Evolutionary conservation across 192 early-diverging fungal species (phyloP), one percentile per base, ranked within the genome.

Genomic region (Cladochytrium replicatum): DNA sequence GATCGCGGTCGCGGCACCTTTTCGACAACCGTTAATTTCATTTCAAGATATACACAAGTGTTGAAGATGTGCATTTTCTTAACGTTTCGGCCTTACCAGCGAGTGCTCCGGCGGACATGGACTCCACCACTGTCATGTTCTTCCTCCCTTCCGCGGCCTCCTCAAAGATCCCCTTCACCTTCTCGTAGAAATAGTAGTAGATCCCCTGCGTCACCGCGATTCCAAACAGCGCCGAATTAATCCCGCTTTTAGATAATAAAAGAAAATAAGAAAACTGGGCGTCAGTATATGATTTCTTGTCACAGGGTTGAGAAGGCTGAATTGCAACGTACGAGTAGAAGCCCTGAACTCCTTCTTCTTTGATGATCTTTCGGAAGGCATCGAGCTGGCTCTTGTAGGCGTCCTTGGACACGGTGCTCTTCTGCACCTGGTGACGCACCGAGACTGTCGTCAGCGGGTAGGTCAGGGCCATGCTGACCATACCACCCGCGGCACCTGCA

Each of bases 141-240:
- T 78, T 70, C 48, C 72, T 70, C 1, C 54, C 63, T 19, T 46
- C 65, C 1, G 57, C 58, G 23, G 78, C 81, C 24, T 76, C 79
- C 60, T 91, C 84, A 63, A 93, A 86, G 6, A 72, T 69, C 1
- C 76, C 65, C 74, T 99, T 96, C 55, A 87, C 86, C 7, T 78
- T 70, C 65, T 93, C 91, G 51, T 95, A 96, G 41, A 50, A 71
- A 48, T 69, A 72, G 60, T 70, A 73, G 57, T 78, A 77, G 31
- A 83, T 63, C 41, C 87, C 91, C 63, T 97, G 95, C 43, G 96
- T 99, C 26, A 97, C 65, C 21, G 92, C 90, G 52, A 92, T 93
- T 19, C 96, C 96, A 63, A 96, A 93, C 43, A 99, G 72, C 9
- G 93, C 93, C 31, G 90, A 93, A 61, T 83, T 81, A 55, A 97